A percentile compares a stretch with the other conserved stretches of the same genome.
phyloP scores from a whole-genome alignment of 805 yeast species.

The Millerozyma acaciae region DNA sequence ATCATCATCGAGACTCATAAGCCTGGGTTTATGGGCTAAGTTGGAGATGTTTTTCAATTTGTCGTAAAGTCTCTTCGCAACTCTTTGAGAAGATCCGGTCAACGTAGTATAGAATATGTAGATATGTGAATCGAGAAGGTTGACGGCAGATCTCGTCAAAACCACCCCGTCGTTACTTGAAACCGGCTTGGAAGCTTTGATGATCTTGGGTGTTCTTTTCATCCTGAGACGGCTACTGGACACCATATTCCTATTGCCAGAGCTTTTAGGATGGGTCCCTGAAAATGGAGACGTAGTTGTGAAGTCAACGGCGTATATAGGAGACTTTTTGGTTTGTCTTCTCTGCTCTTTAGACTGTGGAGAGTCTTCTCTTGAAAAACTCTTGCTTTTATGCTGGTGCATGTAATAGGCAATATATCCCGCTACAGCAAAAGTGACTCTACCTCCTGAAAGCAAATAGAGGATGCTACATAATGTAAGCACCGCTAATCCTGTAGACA shows the following conservation, averaged over 20 bases:
- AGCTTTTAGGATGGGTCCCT: constrained; percentile 11
- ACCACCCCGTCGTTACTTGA: constrained; percentile 26
- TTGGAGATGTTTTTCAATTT: constrained; percentile 25
- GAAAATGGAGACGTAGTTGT: constrained; percentile 31
- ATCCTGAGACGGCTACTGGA: constrained; percentile 16
- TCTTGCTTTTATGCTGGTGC: constrained; percentile 3
- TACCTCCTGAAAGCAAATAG: constrained; percentile 40
- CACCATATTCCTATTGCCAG: constrained; percentile 8
- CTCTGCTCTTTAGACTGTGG: constrained; percentile 1
- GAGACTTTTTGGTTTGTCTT: constrained; percentile 20
- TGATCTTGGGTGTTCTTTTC: constrained; percentile 39
- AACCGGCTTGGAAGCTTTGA: constrained; percentile 34
- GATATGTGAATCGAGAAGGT: constrained; percentile 51
- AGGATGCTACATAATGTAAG: constrained; percentile 20
- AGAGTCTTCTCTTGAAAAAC: neutral
- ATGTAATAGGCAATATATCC: constrained; percentile 11
- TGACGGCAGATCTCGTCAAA: constrained; percentile 35
- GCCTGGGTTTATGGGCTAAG: constrained; percentile 41
- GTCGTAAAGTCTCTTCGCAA: constrained; percentile 52
- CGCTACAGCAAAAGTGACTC: constrained; percentile 33
- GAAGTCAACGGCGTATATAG: constrained; percentile 41
- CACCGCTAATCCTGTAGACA: constrained; percentile 11
- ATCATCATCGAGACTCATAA: constrained; percentile 73
- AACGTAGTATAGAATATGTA: constrained; percentile 77
- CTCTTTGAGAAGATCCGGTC: constrained; percentile 76